A percentile compares a stretch with the other conserved stretches of the same genome.
Evolutionary conservation across 495 filamentous ascomycete genomes (phyloP).

Genomic region (Apiosordaria backusii): DNA sequence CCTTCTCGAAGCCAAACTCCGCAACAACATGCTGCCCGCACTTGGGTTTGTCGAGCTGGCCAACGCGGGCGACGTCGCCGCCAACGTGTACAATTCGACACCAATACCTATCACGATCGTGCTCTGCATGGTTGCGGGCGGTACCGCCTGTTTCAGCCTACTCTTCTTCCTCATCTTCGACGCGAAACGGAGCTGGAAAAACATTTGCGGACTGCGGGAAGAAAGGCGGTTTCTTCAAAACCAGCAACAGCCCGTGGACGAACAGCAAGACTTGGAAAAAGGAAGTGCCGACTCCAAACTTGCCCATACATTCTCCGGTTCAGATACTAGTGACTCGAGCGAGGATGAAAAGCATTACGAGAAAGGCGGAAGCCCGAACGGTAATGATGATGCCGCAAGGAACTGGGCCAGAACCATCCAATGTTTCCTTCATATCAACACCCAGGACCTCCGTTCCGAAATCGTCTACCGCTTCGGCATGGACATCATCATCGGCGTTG

Average conservation of each 20-base stretch:
- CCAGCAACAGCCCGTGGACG: background rate
- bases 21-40: slow-evolving; percentile 46
- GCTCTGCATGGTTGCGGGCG: slow-evolving; percentile 50
- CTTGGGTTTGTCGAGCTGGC: slow-evolving; percentile 51
- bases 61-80: slow-evolving; percentile 52
- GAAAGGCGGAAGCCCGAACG: too few relatives aligned
- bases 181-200: slow-evolving; percentile 41
- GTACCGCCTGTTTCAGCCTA: slow-evolving; percentile 43
- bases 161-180: slow-evolving; percentile 44
- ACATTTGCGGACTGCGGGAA: slow-evolving; percentile 39
- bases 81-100: slow-evolving; percentile 52
- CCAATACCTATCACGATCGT: slow-evolving; percentile 46
- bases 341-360: background rate
- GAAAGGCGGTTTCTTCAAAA: slow-evolving; percentile 38
- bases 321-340: background rate
- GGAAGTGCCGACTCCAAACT: background rate
- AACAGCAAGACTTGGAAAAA: background rate
- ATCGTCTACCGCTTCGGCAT: slow-evolving; percentile 47
- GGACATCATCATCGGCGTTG: slow-evolving; percentile 46
- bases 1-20: slow-evolving; percentile 35
- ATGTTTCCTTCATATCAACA: slow-evolving; percentile 37
- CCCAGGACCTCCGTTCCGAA: slow-evolving; percentile 46
- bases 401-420: slow-evolving; percentile 18
- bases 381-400: background rate
- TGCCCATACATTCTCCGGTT: background rate